Evolutionary conservation across 2,329 filamentous ascomycete species (phyloP), one percentile per base, ranked within the genome.

Genomic region (Botrytis medusae): DNA sequence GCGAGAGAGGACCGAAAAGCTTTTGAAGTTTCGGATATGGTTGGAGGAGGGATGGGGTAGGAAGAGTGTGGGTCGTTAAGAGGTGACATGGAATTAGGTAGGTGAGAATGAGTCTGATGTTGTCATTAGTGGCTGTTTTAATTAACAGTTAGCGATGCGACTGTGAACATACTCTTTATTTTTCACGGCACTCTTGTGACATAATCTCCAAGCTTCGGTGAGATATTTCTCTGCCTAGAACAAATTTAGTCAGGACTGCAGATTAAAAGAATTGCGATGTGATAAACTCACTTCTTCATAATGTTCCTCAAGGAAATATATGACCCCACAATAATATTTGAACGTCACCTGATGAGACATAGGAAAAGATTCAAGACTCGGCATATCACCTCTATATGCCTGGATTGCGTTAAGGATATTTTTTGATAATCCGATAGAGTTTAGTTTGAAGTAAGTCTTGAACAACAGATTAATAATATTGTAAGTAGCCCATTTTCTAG

Each of bases 391-490:
- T 74, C 86, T 85, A 72, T 92, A 91, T 20, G 94, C 95, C 64
- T 91, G 87, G 65, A 99, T 86, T 0, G 94, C 94, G 77, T 92
- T 93, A 64, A 99, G 86, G 68, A 98, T 91, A 77, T 96, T 98
- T 81, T 96, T 94, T 29, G 92, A 97, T 32, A 98, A 86, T n/a
- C 90, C 91, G 73, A 97, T 92, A 48, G 92, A 93, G 83, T 97
- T 97, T 76, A 98, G 86, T 85, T 93, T 97, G 86, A 99, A 99
- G 82, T 98, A 98, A 1, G 95, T 98, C 84, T 98, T 98, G 89
- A 99, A 99, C 22, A 98, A 86, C 12, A 99, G 87, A 81, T 97
- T 98, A 80, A 95, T 94, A 77, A 95, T 91, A 82, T 94, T 95
- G 84, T 99, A 99, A 65, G 97, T 93, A 10, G 94, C 97, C 96